Base-by-base conservation (phyloP, 1,284 basidiomycete species). In the Boletus semigastroideus region DNA sequence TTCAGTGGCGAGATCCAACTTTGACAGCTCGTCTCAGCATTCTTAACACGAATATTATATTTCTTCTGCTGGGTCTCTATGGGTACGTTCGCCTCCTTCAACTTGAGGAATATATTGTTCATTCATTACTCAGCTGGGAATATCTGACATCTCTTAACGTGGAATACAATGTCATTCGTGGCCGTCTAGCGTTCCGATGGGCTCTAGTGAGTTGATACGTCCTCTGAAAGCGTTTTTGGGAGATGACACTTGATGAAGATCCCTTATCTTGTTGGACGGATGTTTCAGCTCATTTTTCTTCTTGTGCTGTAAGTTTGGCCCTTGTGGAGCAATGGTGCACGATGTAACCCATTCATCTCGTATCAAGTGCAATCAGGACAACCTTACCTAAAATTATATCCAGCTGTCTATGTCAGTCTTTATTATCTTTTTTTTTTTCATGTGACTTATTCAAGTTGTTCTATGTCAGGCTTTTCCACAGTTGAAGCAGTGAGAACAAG, bases 121-220 rank as follows among this genome's bases (percentile, higher is more conserved):
- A 44, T 27, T 31, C 5, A 22, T 36, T 28, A 3, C 10, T 1
- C 37, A 61, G 61, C 3, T 61, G 61, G 61, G 61, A 63, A 20
- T 63, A 62, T 25, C 3, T 62, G 7, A 44, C 45, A 22, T 52
- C 61, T 12, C 30, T 63, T 16, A 47, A 45, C 2, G 48, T 59
- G 5, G 63, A 65, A 27, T 56, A 48, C 20, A 55, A 51, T 4
- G 33, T 65, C 27, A 27, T 63, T 22, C 56, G 53, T 36, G 36
- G 56, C 12, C 59, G 59, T 17, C n/a, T 52, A 4, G 9, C 52
- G 7, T 62, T 63, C 28, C 42, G 56, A 27, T 65, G 53, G 61
- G 5, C 56, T n/a, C 48, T 64, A 30, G 63, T 63, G 33, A 53
- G 60, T 45, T 19, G 17, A 17, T 14, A 16, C 8, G 4, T 38